These are phyloP conservation scores for Ascoidea tarda DNA, from an alignment of 805 yeast species.

Conservation along the genomic window DNA sequence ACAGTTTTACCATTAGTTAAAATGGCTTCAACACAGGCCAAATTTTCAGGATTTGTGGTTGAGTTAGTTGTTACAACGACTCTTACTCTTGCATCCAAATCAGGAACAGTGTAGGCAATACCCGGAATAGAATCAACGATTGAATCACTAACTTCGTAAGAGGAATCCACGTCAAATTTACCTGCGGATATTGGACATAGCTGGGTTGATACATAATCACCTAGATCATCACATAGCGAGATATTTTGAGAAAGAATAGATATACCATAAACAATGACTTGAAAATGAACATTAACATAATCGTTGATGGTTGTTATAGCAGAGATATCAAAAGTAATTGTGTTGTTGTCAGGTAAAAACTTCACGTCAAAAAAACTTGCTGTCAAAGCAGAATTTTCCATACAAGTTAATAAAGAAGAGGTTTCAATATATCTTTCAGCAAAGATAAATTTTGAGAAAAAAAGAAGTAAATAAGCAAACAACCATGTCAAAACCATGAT, in stretches of 20 bases:
- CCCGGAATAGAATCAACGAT: constrained; percentile 50
- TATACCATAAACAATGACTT: constrained; percentile 72
- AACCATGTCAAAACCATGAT: neutral
- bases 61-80: constrained; percentile 48
- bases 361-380: constrained; percentile 71
- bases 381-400: constrained; percentile 77
- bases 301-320: constrained; percentile 72
- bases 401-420: constrained; percentile 76
- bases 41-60: constrained; percentile 25
- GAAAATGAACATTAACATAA: constrained; percentile 49
- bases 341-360: constrained; percentile 50
- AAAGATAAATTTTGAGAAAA: neutral
- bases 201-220: constrained; percentile 20
- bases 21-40: constrained; percentile 89
- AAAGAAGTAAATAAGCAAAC: neutral
- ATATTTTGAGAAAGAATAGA: constrained; percentile 39
- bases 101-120: constrained; percentile 83
- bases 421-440: constrained; percentile 25
- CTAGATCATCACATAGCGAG: constrained; percentile 46
- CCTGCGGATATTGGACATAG: constrained; percentile 84
- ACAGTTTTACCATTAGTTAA: constrained; percentile 87
- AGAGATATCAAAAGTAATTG: constrained; percentile 52
- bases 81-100: constrained; percentile 81
- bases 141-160: constrained; percentile 24
- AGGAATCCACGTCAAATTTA: constrained; percentile 56